phyloP scores from a whole-genome alignment of 148 eudicot species.

The Rhododendron ovatum region DNA sequence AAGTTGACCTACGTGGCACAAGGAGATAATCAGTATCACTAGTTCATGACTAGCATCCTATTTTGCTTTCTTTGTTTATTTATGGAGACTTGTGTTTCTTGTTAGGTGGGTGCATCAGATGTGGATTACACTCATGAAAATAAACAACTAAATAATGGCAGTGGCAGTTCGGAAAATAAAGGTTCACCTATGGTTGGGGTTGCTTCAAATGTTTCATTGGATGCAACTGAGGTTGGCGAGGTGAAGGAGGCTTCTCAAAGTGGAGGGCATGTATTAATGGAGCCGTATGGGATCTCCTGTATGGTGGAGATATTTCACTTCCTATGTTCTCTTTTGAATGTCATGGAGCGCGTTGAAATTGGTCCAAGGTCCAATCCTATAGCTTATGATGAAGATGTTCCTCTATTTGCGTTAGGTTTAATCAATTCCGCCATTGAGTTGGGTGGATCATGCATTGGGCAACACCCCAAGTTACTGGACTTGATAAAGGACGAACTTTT shows the following conservation, averaged over 20 bases:
- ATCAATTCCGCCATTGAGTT: constrained; percentile 85
- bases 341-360: constrained; percentile 57
- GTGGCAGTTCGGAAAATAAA: constrained; percentile 48
- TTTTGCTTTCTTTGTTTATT: not conserved
- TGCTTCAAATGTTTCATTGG: constrained; percentile 32
- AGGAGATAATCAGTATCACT: not conserved
- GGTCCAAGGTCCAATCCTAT: constrained; percentile 63
- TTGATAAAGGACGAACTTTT: constrained; percentile 86
- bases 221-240: constrained; percentile 31
- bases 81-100: not conserved
- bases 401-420: constrained; percentile 82
- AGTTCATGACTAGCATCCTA: not conserved
- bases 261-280: constrained; percentile 50
- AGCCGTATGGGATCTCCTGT: constrained; percentile 83
- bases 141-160: constrained; percentile 45
- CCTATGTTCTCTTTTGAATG: constrained; percentile 74
- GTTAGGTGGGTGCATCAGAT: not conserved
- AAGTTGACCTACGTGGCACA: not conserved
- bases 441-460: constrained; percentile 67
- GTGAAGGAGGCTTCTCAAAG: constrained; percentile 51
- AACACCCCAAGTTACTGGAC: constrained; percentile 64
- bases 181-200: constrained; percentile 28
- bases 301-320: constrained; percentile 95
- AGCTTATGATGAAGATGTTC: constrained; percentile 89
- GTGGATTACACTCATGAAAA: constrained; percentile 5